phyloP scores from a whole-genome alignment of 2,329 filamentous ascomycete species.

The Plectosphaerella sp. region DNA sequence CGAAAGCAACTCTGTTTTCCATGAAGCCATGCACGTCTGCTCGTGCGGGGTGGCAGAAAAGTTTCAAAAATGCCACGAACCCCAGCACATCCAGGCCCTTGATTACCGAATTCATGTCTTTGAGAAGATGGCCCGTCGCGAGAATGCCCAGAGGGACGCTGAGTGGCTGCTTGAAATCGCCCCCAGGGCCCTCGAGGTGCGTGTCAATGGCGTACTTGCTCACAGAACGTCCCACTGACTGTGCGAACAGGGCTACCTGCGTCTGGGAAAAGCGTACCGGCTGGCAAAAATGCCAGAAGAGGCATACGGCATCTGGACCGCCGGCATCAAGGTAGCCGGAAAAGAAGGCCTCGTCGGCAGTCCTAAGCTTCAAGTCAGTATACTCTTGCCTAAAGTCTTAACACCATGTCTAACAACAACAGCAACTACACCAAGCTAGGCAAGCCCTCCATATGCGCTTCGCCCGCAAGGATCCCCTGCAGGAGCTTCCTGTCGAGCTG shows the following conservation, averaged over 20 bases:
- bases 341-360: slow-evolving; percentile 18
- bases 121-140: slow-evolving; percentile 30
- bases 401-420: not conserved
- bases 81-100: slow-evolving; percentile 31
- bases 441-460: slow-evolving; percentile 27
- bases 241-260: slow-evolving; percentile 31
- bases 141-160: slow-evolving; percentile 32
- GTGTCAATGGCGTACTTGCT: slow-evolving; percentile 1
- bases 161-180: slow-evolving; percentile 38
- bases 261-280: slow-evolving; percentile 33
- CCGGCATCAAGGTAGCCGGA: slow-evolving; percentile 29
- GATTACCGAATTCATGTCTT: slow-evolving; percentile 35
- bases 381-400: not conserved
- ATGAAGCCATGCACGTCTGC: slow-evolving; percentile 36
- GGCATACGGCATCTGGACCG: slow-evolving; percentile 34
- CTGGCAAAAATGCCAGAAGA: slow-evolving; percentile 30
- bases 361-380: slow-evolving; percentile 27
- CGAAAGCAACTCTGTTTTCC: slow-evolving; percentile 30
- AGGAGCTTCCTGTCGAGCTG: slow-evolving; percentile 28
- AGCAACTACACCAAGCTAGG: slow-evolving; percentile 30
- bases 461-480: slow-evolving; percentile 27
- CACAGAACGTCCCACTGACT: slow-evolving; percentile 3
- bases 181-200: slow-evolving; percentile 33
- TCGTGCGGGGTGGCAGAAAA: slow-evolving; percentile 27
- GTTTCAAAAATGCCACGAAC: slow-evolving; percentile 33